Percentiles rank a stretch among this genome's conserved stretches.
Conservation (phyloP, 2,329 filamentous ascomycete species). For the Cercospora beticola region DNA sequence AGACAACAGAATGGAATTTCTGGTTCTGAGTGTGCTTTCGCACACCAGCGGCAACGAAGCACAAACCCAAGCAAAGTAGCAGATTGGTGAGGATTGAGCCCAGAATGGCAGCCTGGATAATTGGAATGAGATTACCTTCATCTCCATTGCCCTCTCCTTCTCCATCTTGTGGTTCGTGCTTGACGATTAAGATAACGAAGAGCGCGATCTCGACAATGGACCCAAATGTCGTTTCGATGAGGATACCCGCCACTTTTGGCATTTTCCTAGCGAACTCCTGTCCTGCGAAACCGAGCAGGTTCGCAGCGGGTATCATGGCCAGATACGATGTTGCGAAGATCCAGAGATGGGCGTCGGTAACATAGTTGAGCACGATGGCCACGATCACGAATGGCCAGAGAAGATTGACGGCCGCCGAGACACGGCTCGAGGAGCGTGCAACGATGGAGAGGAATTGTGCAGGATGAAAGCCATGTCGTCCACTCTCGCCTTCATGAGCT, state of each 20-base stretch:
- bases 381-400: slow-evolving; percentile 52
- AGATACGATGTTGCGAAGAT: slow-evolving; percentile 52
- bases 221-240: slow-evolving; percentile 55
- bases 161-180: slow-evolving; percentile 21
- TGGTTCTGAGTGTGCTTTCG: slow-evolving; percentile 59
- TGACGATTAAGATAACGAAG: slow-evolving; percentile 68
- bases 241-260: slow-evolving; percentile 67
- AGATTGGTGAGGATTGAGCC: slow-evolving; percentile 80
- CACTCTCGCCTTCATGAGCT: slow-evolving; percentile 47
- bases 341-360: slow-evolving; percentile 41
- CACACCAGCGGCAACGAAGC: slow-evolving; percentile 75
- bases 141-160: slow-evolving; percentile 22
- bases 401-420: slow-evolving; percentile 49
- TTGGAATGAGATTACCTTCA: slow-evolving; percentile 42
- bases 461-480: slow-evolving; percentile 46
- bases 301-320: slow-evolving; percentile 52
- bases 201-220: slow-evolving; percentile 78
- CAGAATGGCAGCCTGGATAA: slow-evolving; percentile 81
- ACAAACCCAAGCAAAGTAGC: slow-evolving; percentile 68
- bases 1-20: slow-evolving; percentile 71
- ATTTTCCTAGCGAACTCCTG: slow-evolving; percentile 71
- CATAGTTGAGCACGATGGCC: slow-evolving; percentile 50
- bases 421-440: slow-evolving; percentile 46
- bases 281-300: slow-evolving; percentile 60
- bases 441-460: slow-evolving; percentile 46